Evolutionary conservation across 768 basidiomycete genomes (phyloP).

Genomic region (Mycena vulgaris): DNA sequence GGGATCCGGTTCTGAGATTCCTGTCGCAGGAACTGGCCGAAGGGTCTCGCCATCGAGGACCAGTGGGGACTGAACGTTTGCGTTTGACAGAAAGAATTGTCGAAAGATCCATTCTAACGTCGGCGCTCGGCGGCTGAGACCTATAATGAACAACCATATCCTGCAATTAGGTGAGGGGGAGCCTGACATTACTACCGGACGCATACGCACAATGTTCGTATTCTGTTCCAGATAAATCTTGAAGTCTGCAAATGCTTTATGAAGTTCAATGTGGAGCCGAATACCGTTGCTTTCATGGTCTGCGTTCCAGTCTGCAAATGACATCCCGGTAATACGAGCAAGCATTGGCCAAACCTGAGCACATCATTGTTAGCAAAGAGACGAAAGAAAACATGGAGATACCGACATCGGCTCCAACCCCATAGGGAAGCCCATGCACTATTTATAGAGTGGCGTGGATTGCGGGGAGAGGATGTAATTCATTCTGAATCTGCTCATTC

Average conservation of each 20-base stretch:
- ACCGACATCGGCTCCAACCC: not conserved
- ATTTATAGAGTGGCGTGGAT: not conserved
- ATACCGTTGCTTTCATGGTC: not conserved
- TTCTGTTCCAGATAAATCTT: not conserved
- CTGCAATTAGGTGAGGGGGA: constrained; percentile 3
- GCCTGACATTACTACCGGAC: not conserved
- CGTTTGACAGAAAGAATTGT: not conserved
- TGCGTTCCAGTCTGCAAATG: not conserved
- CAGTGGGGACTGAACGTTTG: not conserved
- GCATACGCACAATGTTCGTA: not conserved
- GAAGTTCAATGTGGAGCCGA: not conserved
- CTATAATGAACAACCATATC: not conserved
- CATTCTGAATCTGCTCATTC: not conserved
- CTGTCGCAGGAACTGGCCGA: not conserved
- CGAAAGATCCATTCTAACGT: not conserved
- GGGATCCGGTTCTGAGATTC: not conserved
- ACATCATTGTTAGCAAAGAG: not conserved
- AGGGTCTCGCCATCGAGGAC: constrained; percentile 4
- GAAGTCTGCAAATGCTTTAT: not conserved
- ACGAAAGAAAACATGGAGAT: not conserved
- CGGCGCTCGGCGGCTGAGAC: not conserved
- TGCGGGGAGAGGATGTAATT: not conserved
- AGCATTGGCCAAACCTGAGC: not conserved
- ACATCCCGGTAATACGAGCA: not conserved
- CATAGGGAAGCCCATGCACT: not conserved